Evolutionary conservation across 495 filamentous ascomycete genomes (phyloP).

Genomic region (Aspergillus indologenus): DNA sequence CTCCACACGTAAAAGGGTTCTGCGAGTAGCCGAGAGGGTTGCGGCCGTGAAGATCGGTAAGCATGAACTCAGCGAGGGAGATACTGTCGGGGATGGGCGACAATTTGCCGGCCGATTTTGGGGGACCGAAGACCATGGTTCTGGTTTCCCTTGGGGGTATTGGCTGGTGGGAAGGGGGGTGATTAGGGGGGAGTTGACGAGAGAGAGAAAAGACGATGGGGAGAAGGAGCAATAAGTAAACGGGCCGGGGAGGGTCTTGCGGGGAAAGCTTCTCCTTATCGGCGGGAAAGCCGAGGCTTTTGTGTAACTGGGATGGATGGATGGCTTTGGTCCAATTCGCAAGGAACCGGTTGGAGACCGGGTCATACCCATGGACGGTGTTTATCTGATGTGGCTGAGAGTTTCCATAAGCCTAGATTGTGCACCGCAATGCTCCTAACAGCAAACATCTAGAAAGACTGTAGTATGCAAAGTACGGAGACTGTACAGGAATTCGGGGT

Average conservation of each 20-base stretch:
- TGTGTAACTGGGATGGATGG: background rate
- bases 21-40: conserved; percentile 58
- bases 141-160: background rate
- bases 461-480: no score
- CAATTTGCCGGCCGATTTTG: conserved; percentile 65
- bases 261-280: conserved; percentile 1
- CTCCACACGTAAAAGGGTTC: conserved; percentile 78
- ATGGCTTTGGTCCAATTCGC: no score
- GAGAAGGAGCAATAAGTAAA: background rate
- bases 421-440: no score
- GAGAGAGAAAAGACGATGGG: background rate
- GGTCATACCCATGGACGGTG: no score
- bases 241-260: background rate
- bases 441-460: no score
- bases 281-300: conserved; percentile 2
- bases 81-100: conserved; percentile 72
- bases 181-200: background rate
- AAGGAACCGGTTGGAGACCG: no score
- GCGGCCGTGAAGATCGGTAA: conserved; percentile 69
- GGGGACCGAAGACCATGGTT: conserved; percentile 77
- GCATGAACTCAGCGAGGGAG: conserved; percentile 76
- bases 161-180: background rate
- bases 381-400: no score
- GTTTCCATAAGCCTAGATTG: no score
- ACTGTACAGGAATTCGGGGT: no score